Evolutionary conservation across 208 protist species (phyloP).

Genomic region (Crithidia bombi): DNA sequence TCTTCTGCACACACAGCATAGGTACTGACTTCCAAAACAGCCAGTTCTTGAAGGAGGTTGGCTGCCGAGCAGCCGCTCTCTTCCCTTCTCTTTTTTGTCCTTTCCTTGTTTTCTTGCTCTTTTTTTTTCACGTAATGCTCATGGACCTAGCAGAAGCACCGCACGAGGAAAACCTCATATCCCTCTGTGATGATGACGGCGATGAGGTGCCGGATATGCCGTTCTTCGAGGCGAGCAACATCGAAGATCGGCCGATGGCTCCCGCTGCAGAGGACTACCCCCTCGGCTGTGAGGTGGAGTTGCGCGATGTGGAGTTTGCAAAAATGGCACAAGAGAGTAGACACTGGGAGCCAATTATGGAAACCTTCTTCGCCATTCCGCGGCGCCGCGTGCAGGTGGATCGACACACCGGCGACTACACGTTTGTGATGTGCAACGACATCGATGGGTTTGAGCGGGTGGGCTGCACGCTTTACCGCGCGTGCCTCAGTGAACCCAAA

Average conservation of each 20-base stretch:
- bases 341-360: slow-evolving; percentile 82
- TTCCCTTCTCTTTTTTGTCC: too few relatives aligned
- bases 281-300: slow-evolving; percentile 81
- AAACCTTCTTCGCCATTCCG: slow-evolving; percentile 63
- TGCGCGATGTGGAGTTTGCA: slow-evolving; percentile 76
- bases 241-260: slow-evolving; percentile 70
- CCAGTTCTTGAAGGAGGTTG: too few relatives aligned
- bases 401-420: slow-evolving; percentile 84
- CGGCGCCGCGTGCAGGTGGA: slow-evolving; percentile 68
- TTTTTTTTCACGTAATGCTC: slow-evolving; percentile 18
- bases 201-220: slow-evolving; percentile 64
- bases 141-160: slow-evolving; percentile 11
- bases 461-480: slow-evolving; percentile 84
- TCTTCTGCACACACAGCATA: too few relatives aligned
- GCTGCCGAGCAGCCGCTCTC: too few relatives aligned
- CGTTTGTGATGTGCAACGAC: slow-evolving; percentile 74
- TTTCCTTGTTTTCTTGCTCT: slow-evolving; percentile 16
- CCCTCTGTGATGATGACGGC: slow-evolving; percentile 40
- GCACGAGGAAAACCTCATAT: slow-evolving; percentile 33
- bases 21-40: too few relatives aligned
- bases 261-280: slow-evolving; percentile 84
- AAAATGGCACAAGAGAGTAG: slow-evolving; percentile 62
- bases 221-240: slow-evolving; percentile 74
- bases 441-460: slow-evolving; percentile 62
- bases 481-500: slow-evolving; percentile 81